phyloP scores from a whole-genome alignment of 768 basidiomycete species.

The Auriscalpium microsporum region DNA sequence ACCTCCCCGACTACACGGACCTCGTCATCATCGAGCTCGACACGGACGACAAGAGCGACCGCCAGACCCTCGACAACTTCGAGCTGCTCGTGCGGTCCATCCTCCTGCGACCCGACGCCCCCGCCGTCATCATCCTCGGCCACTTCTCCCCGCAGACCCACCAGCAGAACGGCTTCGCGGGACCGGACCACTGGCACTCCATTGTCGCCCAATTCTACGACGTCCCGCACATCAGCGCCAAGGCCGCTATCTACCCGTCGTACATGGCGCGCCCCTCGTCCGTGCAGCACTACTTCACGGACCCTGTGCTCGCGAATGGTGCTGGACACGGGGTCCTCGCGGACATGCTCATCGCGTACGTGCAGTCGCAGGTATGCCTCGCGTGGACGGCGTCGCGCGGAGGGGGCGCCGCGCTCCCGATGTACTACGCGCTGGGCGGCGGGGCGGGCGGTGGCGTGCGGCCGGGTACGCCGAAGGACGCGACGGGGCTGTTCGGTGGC shows the following conservation, averaged over 20 bases:
- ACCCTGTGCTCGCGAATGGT: conserved; percentile 73
- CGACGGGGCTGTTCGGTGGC: conserved; percentile 75
- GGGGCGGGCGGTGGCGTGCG: conserved; percentile 7
- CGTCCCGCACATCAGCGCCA: conserved; percentile 83
- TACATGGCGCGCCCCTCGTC: conserved; percentile 71
- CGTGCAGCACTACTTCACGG: conserved; percentile 65
- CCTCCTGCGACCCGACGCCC: conserved; percentile 82
- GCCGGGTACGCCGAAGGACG: conserved; percentile 30
- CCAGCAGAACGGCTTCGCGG: conserved; percentile 69
- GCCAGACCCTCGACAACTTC: conserved; percentile 70
- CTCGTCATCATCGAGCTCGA: conserved; percentile 95
- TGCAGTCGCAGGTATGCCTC: conserved; percentile 82
- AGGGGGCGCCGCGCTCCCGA: conserved; percentile 7
- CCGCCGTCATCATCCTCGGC: conserved; percentile 90
- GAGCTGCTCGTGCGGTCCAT: conserved; percentile 90
- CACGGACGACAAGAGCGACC: conserved; percentile 77
- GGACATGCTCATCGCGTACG: conserved; percentile 87
- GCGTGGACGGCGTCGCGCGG: conserved; percentile 63
- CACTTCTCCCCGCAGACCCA: conserved; percentile 90
- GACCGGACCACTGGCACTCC: conserved; percentile 85
- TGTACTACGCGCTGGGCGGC: conserved; percentile 12
- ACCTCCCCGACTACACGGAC: conserved; percentile 90
- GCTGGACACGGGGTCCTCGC: conserved; percentile 78
- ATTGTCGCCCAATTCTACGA: conserved; percentile 96
- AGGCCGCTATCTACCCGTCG: conserved; percentile 71